Conservation (phyloP, 176 grass and related monocot genomes). For the Ampelocalamus luodianensis region DNA sequence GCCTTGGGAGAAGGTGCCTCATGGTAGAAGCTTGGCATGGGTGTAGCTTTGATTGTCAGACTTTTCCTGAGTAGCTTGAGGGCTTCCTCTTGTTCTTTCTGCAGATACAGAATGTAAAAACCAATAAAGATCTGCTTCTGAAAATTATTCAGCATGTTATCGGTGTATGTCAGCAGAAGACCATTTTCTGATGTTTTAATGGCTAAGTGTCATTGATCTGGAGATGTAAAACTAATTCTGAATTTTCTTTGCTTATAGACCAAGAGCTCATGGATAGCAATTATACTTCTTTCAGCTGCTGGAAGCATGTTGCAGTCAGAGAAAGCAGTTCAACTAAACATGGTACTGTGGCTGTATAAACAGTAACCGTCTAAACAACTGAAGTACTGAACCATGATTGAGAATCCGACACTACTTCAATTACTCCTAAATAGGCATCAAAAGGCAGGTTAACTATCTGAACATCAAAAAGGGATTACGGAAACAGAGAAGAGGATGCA, state of each 20-base stretch:
- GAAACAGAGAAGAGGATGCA: background rate
- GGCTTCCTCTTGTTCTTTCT: conserved; percentile 92
- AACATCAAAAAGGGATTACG: background rate
- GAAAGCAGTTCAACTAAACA: background rate
- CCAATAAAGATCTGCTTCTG: background rate
- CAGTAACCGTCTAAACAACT: background rate
- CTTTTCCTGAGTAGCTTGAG: conserved; percentile 85
- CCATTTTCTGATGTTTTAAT: background rate
- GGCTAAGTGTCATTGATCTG: background rate
- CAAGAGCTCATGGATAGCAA: background rate
- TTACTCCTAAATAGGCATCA: background rate
- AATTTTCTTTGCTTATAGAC: background rate
- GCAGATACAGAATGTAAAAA: conserved; percentile 29
- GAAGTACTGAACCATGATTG: background rate
- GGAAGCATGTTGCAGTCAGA: background rate
- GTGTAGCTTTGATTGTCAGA: conserved; percentile 87
- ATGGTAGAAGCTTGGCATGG: conserved; percentile 97
- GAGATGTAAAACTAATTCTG: background rate
- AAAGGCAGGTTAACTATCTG: background rate
- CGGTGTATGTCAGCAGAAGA: background rate
- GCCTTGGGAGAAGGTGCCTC: conserved; percentile 90
- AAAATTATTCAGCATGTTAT: conserved; percentile 5
- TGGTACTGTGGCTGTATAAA: background rate
- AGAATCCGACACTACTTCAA: background rate
- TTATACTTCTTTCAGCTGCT: background rate